These are phyloP conservation scores for Xylariaceae sp. DNA, from an alignment of 2,329 filamentous ascomycete genomes.

Conservation along the genomic window DNA sequence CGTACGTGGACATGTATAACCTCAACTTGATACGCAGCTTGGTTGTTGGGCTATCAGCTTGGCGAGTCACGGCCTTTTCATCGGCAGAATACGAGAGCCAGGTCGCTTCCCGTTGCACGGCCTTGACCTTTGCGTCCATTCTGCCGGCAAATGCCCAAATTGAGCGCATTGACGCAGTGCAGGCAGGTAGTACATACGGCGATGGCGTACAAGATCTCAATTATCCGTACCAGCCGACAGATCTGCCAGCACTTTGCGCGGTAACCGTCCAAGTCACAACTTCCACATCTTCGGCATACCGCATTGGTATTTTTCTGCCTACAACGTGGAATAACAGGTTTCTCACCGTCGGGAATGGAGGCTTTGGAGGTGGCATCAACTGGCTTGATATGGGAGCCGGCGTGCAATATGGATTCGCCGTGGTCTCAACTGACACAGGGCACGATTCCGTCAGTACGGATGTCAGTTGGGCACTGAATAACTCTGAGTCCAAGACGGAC, in stretches of 20 bases:
- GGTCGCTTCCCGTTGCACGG: not conserved
- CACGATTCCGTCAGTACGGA: constrained; percentile 34
- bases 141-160: constrained; percentile 27
- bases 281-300: constrained; percentile 31
- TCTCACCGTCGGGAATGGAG: constrained; percentile 37
- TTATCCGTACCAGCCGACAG: constrained; percentile 34
- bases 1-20: too few relatives aligned
- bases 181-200: constrained; percentile 33
- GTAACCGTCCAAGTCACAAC: constrained; percentile 33
- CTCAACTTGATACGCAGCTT: not conserved
- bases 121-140: constrained; percentile 17
- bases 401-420: constrained; percentile 37
- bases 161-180: constrained; percentile 27
- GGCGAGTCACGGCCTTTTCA: not conserved
- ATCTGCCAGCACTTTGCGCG: constrained; percentile 37
- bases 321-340: constrained; percentile 35
- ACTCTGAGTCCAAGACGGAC: constrained; percentile 33
- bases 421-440: constrained; percentile 41
- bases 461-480: constrained; percentile 36
- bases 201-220: constrained; percentile 33
- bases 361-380: constrained; percentile 35
- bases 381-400: constrained; percentile 33
- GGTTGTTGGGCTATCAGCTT: not conserved
- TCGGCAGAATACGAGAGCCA: not conserved
- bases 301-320: constrained; percentile 38